phyloP scores from a whole-genome alignment of 2,329 filamentous ascomycete species.

The Apiospora malaysiana region DNA sequence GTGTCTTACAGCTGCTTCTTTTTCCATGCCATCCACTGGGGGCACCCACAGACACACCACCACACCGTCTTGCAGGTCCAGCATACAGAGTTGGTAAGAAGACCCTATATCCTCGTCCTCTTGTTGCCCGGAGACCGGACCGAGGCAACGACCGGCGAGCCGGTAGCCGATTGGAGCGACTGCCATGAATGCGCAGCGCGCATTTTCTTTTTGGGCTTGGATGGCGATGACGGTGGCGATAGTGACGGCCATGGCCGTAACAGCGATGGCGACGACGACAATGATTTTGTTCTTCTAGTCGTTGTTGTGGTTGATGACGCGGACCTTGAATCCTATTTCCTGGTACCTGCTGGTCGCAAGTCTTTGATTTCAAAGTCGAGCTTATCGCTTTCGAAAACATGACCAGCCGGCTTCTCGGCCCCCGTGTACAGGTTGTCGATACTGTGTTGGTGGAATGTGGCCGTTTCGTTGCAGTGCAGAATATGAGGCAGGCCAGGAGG shows the following conservation, averaged over 20 bases:
- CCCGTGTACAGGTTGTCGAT: constrained; percentile 78
- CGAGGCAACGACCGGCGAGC: background rate
- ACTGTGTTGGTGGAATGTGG: constrained; percentile 80
- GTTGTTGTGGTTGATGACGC: too few species aligned
- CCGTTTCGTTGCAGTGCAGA: constrained; percentile 75
- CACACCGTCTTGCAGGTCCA: background rate
- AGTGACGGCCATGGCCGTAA: background rate
- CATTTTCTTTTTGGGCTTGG: too few species aligned
- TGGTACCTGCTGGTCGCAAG: constrained; percentile 47
- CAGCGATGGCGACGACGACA: too few species aligned
- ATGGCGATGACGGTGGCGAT: background rate
- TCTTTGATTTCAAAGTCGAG: constrained; percentile 67
- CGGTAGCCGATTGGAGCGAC: background rate
- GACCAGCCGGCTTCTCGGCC: constrained; percentile 68
- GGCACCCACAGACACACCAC: constrained; percentile 4
- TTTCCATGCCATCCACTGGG: constrained; percentile 29
- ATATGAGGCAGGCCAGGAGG: constrained; percentile 90
- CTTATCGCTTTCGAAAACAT: constrained; percentile 72
- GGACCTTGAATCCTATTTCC: constrained; percentile 10
- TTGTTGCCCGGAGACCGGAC: background rate
- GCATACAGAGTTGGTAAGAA: constrained; percentile 6
- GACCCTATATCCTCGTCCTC: constrained; percentile 13
- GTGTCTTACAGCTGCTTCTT: background rate
- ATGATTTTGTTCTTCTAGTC: too few species aligned
- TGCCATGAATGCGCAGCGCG: background rate